Base-by-base conservation (phyloP, 2,329 filamentous ascomycete species). In the Xylariaceae sp. region DNA sequence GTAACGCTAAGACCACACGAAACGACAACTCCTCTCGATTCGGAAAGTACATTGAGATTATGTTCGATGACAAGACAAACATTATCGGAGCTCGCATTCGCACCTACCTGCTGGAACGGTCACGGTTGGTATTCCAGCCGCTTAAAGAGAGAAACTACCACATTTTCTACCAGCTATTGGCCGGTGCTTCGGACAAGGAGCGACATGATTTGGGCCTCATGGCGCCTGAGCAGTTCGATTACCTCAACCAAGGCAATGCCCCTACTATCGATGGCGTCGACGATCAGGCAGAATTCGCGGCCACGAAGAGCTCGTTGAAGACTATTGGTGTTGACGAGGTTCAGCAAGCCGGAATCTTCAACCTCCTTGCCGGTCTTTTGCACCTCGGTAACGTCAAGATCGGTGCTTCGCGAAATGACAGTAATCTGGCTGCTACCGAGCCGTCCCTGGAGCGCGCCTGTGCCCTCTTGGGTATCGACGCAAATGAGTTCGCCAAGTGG, bases 1-100 rank as follows among this genome's bases (percentile, higher is more conserved):
- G 94, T 74, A 99, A 99, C 79, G 94, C 94, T 57, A 99, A 99
- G 79, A 99, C 94, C n/a, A 99, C 94, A 9, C 85, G 94, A 74
- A 99, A 99, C 78, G 94, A 99, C 78, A 99, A 99, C 78, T 99
- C 94, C 50, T 99, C 94, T 48, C 86, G 94, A 71, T 99, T 99
- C 76, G 94, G 94, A 74, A 99, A 99, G 81, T 99, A 99, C 75
- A 97, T 99, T 69, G 94, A 99, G 78, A 99, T 99, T 73, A 93
- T 97, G 91, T 99, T 99, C 75, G 92, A 97, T 77, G 85, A 90
- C 64, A 85, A 88, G 70, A 96, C 91, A 63, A 94, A 95, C 73
- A 99, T 99, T 69, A 97, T 97, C 71, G 94, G 94, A 67, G 94
- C 94, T 58, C 95, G 95, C 79, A 99, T 99, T 72, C 85, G 94